Evolutionary conservation across 2,329 filamentous ascomycete genomes (phyloP).

Genomic region (Penicillium sp.): DNA sequence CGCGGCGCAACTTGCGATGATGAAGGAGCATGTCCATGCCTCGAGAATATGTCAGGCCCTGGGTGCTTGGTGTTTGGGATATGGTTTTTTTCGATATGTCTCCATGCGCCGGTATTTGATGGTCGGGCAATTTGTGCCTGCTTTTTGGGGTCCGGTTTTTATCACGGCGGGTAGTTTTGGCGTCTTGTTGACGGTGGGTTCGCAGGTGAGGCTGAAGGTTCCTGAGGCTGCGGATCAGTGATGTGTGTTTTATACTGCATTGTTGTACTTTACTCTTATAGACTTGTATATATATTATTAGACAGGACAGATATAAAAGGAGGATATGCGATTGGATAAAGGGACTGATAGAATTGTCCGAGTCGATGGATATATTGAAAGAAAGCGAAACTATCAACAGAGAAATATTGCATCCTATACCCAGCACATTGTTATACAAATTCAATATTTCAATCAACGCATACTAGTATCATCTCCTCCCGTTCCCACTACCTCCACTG

Average conservation of each 20-base stretch:
- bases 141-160: conserved; percentile 35
- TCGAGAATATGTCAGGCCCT: conserved; percentile 29
- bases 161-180: conserved; percentile 29
- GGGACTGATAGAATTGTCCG: neutral
- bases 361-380: too few relatives aligned
- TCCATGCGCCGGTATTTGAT: conserved; percentile 31
- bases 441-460: neutral
- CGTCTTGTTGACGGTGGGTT: conserved; percentile 20
- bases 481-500: neutral
- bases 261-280: neutral
- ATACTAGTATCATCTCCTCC: too few relatives aligned
- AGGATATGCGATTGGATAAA: neutral
- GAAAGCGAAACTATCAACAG: neutral
- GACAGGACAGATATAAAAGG: neutral
- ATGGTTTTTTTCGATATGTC: conserved; percentile 33
- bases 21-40: conserved; percentile 12
- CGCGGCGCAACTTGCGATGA: neutral
- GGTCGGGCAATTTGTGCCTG: conserved; percentile 31
- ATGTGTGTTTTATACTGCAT: too few relatives aligned
- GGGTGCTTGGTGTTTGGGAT: conserved; percentile 34
- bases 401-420: neutral
- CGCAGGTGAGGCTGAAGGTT: conserved; percentile 18
- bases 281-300: neutral
- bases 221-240: neutral
- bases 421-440: neutral